phyloP scores from a whole-genome alignment of 1,284 basidiomycete species.

The Thecaphora thlaspeos region DNA sequence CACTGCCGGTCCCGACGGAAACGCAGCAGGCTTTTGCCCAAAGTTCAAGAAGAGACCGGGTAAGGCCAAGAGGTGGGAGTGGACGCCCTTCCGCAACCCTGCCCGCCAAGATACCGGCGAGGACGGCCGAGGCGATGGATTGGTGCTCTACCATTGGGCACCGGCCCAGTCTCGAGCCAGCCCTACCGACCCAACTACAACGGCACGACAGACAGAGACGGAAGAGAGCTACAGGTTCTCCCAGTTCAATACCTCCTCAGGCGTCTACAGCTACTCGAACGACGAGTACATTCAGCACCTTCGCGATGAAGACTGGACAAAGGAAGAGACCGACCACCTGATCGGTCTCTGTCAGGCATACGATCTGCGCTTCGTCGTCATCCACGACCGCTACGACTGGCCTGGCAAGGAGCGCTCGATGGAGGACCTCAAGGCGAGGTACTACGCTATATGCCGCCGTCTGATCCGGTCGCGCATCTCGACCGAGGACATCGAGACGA shows the following conservation, averaged over 20 bases:
- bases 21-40: conserved; percentile 65
- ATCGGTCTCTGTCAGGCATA: conserved; percentile 79
- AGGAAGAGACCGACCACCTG: conserved; percentile 91
- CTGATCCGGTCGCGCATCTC: conserved; percentile 71
- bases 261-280: conserved; percentile 77
- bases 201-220: conserved; percentile 10
- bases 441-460: conserved; percentile 87
- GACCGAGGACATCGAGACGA: conserved; percentile 45
- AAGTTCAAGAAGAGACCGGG: conserved; percentile 79
- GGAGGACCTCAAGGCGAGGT: conserved; percentile 91
- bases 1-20: conserved; percentile 10
- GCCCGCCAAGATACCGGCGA: conserved; percentile 42
- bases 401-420: conserved; percentile 31
- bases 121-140: conserved; percentile 13
- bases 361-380: conserved; percentile 85
- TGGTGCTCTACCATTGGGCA: conserved; percentile 51
- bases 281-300: conserved; percentile 85
- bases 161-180: conserved; percentile 6
- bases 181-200: not conserved
- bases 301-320: conserved; percentile 83
- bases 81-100: conserved; percentile 49
- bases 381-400: conserved; percentile 84
- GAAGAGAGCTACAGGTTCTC: conserved; percentile 65
- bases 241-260: conserved; percentile 73
- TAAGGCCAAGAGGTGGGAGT: conserved; percentile 58